A percentile compares a stretch with the other conserved stretches of the same genome.
Conservation (phyloP, 2,329 filamentous ascomycete genomes). For the Colletotrichum phormii region DNA sequence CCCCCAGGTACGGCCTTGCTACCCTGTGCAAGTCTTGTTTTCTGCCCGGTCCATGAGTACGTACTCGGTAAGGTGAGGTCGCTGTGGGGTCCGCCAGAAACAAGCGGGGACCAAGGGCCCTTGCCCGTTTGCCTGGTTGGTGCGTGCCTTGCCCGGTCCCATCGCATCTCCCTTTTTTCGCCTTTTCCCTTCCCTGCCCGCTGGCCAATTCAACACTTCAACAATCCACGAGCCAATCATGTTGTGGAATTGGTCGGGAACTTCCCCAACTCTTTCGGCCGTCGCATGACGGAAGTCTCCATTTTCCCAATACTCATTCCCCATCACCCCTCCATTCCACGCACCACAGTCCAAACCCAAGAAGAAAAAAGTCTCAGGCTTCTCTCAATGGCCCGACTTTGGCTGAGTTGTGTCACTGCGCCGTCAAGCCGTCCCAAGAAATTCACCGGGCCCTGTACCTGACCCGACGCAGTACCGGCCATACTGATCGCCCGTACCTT, state of each 20-base stretch:
- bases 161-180: conserved; percentile 22
- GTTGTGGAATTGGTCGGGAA: conserved; percentile 34
- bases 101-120: conserved; percentile 32
- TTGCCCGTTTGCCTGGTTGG: conserved; percentile 15
- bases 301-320: conserved; percentile 7
- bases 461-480: background rate
- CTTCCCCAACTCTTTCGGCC: conserved; percentile 46
- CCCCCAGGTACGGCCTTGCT: background rate
- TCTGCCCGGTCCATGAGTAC: background rate
- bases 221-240: conserved; percentile 40
- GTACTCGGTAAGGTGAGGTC: background rate
- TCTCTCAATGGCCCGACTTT: background rate
- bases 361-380: background rate
- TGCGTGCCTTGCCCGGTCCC: conserved; percentile 14
- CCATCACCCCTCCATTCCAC: conserved; percentile 36
- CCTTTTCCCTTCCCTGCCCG: conserved; percentile 29
- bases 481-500: conserved; percentile 1
- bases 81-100: conserved; percentile 23
- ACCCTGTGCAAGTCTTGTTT: background rate
- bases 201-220: conserved; percentile 42
- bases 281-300: conserved; percentile 37
- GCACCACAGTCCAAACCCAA: background rate
- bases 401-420: background rate
- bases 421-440: background rate
- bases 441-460: conserved; percentile 4